Evolutionary conservation across 2,329 filamentous ascomycete species (phyloP).

Genomic region (Aspergillus sp.): DNA sequence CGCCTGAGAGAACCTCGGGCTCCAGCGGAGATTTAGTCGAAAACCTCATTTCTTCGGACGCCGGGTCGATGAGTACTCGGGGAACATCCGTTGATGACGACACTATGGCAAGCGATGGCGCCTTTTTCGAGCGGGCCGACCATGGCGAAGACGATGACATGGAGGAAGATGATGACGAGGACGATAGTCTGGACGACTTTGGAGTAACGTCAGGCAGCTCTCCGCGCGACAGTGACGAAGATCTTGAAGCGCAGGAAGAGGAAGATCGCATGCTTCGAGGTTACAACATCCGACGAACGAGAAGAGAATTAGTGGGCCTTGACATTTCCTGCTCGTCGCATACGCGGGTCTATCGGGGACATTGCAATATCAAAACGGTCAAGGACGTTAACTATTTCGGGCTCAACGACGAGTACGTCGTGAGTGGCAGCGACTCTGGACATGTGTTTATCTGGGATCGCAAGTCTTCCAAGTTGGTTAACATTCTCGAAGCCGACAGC

Average conservation of each 20-base stretch:
- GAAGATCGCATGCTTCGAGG: slow-evolving; percentile 45
- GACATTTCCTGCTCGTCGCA: slow-evolving; percentile 57
- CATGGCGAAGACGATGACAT: neutral
- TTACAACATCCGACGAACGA: slow-evolving; percentile 49
- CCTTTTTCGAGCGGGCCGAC: slow-evolving; percentile 1
- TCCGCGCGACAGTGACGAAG: slow-evolving; percentile 17
- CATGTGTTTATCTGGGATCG: slow-evolving; percentile 70
- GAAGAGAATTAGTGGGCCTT: slow-evolving; percentile 53
- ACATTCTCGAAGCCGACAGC: slow-evolving; percentile 65
- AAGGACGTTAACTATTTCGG: slow-evolving; percentile 71
- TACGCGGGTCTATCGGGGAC: slow-evolving; percentile 59
- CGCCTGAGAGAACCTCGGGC: neutral
- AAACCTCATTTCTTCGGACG: neutral
- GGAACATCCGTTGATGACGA: slow-evolving; percentile 6
- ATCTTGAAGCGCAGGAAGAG: slow-evolving; percentile 25
- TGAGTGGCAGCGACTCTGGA: slow-evolving; percentile 65
- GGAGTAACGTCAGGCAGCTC: neutral
- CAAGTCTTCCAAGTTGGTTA: slow-evolving; percentile 60
- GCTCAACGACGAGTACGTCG: slow-evolving; percentile 66
- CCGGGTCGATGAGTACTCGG: neutral
- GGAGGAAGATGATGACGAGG: slow-evolving; percentile 3
- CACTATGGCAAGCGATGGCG: slow-evolving; percentile 18
- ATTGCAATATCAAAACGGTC: slow-evolving; percentile 67
- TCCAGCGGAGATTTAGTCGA: neutral
- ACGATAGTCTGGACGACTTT: slow-evolving; percentile 5